Evolutionary conservation across 2,329 filamentous ascomycete species (phyloP), one percentile per base, ranked within the genome.

Genomic region (Massarina eburnea): DNA sequence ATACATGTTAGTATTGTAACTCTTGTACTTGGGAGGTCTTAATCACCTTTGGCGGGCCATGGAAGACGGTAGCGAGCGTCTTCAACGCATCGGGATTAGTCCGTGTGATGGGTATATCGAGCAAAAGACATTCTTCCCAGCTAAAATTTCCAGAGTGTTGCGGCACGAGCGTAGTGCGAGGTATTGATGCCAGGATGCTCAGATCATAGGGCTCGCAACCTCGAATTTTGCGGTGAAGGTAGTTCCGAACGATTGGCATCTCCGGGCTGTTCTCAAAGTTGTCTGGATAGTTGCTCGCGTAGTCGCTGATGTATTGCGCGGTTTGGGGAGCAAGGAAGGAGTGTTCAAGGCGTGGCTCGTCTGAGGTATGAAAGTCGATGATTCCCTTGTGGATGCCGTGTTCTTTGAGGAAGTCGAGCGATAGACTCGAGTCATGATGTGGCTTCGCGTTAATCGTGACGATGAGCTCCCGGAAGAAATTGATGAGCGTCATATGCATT

Each of bases 401-500:
- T 4, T 69, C 57, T 26, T 78, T 73, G 2, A 84, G 70, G 46
- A 81, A 83, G 39, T 80, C 76, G 9, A 84, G 71, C 47, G 54
- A 73, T 52, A 51, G 71, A 69, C 66, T 69, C 3, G 66, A 68
- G 37, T 67, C 55, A 22, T 62, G 58, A 36, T 65, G 58, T 12
- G 62, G 58, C 9, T 51, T 61, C 0, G 58, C 54, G 38, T 57
- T 68, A 36, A 70, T 68, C 2, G 74, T 72, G 24, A 70, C 68
- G 22, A 84, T 69, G 2, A 83, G 64, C n/a, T 78, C 74, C 17
- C 75, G 72, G 58, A 75, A 81, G 62, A 83, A 84, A 50, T 80
- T 76, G 48, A 84, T 70, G 33, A 83, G 66, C 4, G 77, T 80
- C 68, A 81, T 77, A 51, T 83, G 76, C 78, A 84, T 80, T 38